These are phyloP conservation scores for Chaetomiaceae sp. DNA, from an alignment of 2,329 filamentous ascomycete genomes.

Conservation along the genomic window DNA sequence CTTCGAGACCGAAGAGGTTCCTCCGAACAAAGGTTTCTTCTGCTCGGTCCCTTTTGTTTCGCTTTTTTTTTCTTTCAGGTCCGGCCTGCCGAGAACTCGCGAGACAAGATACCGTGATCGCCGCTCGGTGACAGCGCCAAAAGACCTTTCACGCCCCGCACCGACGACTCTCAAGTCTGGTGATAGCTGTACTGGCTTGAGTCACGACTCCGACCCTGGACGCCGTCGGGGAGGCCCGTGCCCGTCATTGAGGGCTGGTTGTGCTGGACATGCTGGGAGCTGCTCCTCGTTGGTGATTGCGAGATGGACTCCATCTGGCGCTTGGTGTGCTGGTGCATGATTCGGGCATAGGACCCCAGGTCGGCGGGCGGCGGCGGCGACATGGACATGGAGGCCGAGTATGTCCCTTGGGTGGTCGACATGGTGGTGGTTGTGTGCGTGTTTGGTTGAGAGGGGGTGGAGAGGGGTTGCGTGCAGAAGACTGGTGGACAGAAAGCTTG, in stretches of 20 bases:
- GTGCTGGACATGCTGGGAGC: conserved; percentile 2
- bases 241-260: conserved; percentile 15
- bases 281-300: conserved; percentile 35
- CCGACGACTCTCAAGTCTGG: neutral
- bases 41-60: neutral
- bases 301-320: conserved; percentile 58
- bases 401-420: conserved; percentile 12
- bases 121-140: no score
- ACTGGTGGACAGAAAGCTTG: neutral
- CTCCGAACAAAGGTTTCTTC: neutral
- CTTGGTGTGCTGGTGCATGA: conserved; percentile 62
- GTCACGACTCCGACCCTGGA: conserved; percentile 18
- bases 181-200: conserved; percentile 22
- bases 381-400: conserved; percentile 22
- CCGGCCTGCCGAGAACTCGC: no score
- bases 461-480: no score
- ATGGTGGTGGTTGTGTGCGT: conserved; percentile 2
- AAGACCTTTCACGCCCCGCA: no score
- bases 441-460: neutral
- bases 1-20: neutral
- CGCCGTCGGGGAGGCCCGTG: conserved; percentile 28
- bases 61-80: no score
- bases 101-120: no score
- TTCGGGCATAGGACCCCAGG: conserved; percentile 46
- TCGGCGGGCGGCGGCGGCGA: conserved; percentile 29